Conservation (phyloP, 73 alveolate genomes). For the Paramecium caudatum region DNA sequence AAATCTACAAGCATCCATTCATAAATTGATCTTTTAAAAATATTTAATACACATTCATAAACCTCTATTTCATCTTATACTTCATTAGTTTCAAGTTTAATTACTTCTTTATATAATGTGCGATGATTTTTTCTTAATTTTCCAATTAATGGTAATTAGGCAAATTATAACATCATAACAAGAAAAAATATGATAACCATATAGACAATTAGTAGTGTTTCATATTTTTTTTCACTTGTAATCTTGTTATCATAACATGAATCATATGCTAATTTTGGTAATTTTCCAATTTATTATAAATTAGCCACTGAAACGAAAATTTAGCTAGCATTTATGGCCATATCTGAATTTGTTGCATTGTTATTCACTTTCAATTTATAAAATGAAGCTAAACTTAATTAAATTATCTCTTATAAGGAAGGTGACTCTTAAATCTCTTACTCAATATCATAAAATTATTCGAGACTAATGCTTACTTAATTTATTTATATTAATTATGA, state of each 20-base stretch:
- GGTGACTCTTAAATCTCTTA: background rate
- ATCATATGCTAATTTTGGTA: background rate
- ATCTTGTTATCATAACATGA: background rate
- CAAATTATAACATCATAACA: slow-evolving; percentile 6
- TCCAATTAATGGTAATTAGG: slow-evolving; percentile 12
- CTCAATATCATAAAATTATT: slow-evolving; percentile 17
- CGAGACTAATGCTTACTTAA: background rate
- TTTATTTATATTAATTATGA: background rate
- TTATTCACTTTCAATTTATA: background rate
- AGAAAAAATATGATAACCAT: background rate
- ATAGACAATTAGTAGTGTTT: background rate
- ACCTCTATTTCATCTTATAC: slow-evolving; percentile 4
- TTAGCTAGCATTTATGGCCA: too few relatives aligned
- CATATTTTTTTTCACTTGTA: background rate
- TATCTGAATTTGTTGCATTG: too few relatives aligned
- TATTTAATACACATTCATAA: background rate
- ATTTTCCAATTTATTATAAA: slow-evolving; percentile 25
- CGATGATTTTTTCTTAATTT: slow-evolving; percentile 13
- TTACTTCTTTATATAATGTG: background rate
- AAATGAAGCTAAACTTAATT: slow-evolving; percentile 9
- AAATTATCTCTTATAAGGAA: background rate
- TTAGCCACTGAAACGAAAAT: background rate
- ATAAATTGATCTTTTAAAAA: background rate
- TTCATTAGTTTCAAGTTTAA: background rate
- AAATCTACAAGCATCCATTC: slow-evolving; percentile 52